These are phyloP conservation scores for Jimgerdemannia lactiflua DNA, from an alignment of 192 early-diverging fungal genomes.

Conservation along the genomic window DNA sequence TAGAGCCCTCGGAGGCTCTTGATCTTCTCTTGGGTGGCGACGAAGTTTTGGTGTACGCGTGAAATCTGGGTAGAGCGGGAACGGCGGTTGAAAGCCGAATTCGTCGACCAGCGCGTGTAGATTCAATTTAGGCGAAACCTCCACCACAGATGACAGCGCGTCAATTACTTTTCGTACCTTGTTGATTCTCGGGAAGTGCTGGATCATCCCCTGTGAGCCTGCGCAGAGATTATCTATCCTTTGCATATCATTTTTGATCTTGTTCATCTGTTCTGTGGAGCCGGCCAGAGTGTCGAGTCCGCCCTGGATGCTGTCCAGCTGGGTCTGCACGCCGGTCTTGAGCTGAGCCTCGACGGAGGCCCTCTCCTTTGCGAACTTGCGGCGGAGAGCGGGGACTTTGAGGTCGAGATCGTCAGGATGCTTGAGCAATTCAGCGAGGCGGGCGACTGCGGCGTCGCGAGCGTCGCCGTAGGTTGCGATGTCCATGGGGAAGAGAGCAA, in stretches of 20 bases:
- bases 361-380: conserved; percentile 85
- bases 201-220: conserved; percentile 82
- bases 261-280: conserved; percentile 60
- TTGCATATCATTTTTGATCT: conserved; percentile 73
- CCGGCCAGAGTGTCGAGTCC: conserved; percentile 76
- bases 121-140: neutral
- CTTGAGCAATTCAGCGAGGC: conserved; percentile 79
- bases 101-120: neutral
- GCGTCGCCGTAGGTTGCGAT: conserved; percentile 31
- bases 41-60: conserved; percentile 93
- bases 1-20: conserved; percentile 87
- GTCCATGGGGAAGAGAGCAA: neutral
- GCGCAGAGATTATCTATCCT: conserved; percentile 85
- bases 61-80: conserved; percentile 62
- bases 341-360: conserved; percentile 94
- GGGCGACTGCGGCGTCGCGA: conserved; percentile 74
- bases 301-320: conserved; percentile 87
- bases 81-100: neutral
- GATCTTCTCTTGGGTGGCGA: conserved; percentile 80
- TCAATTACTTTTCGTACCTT: no score
- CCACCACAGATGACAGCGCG: neutral
- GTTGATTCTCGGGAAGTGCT: conserved; percentile 88
- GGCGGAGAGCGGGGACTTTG: conserved; percentile 75
- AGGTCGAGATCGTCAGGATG: conserved; percentile 94
- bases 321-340: conserved; percentile 89